Evolutionary conservation across 2,329 filamentous ascomycete species (phyloP).

Genomic region (Raffaelea arxii): DNA sequence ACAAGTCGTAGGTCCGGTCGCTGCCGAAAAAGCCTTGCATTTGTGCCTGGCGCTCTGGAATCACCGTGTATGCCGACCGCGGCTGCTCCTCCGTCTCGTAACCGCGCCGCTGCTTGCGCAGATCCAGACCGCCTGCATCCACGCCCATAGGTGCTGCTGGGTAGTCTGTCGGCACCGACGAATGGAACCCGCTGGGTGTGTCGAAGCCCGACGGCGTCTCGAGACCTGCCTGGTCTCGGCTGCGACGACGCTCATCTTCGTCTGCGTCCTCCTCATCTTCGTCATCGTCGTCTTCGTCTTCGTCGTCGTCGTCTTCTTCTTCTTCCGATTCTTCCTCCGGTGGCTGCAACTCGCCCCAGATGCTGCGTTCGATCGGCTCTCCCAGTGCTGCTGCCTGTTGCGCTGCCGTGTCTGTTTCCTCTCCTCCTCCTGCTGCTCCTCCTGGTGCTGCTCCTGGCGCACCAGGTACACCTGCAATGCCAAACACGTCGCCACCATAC

Average conservation of each 20-base stretch:
- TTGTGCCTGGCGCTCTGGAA: slow-evolving; percentile 78
- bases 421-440: slow-evolving; percentile 17
- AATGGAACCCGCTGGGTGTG: slow-evolving; percentile 72
- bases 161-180: slow-evolving; percentile 72
- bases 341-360: slow-evolving; percentile 88
- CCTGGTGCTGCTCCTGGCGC: slow-evolving; percentile 14
- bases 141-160: slow-evolving; percentile 53
- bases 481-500: slow-evolving; percentile 92
- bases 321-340: slow-evolving; percentile 67
- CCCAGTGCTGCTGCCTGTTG: slow-evolving; percentile 36
- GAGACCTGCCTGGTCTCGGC: slow-evolving; percentile 45
- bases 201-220: slow-evolving; percentile 70
- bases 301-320: slow-evolving; percentile 45
- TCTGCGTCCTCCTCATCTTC: slow-evolving; percentile 44
- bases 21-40: slow-evolving; percentile 93
- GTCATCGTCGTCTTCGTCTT: slow-evolving; percentile 52
- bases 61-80: slow-evolving; percentile 76
- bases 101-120: slow-evolving; percentile 77
- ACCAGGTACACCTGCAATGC: slow-evolving; percentile 53
- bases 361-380: slow-evolving; percentile 73
- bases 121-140: slow-evolving; percentile 75
- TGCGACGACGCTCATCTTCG: background rate
- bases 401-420: slow-evolving; percentile 20
- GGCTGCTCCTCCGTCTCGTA: slow-evolving; percentile 78
- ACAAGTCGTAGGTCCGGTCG: slow-evolving; percentile 83